A percentile compares a stretch with the other conserved stretches of the same genome.
Evolutionary conservation across 2,329 filamentous ascomycete species (phyloP).

Genomic region (Pseudocercospora vitis): DNA sequence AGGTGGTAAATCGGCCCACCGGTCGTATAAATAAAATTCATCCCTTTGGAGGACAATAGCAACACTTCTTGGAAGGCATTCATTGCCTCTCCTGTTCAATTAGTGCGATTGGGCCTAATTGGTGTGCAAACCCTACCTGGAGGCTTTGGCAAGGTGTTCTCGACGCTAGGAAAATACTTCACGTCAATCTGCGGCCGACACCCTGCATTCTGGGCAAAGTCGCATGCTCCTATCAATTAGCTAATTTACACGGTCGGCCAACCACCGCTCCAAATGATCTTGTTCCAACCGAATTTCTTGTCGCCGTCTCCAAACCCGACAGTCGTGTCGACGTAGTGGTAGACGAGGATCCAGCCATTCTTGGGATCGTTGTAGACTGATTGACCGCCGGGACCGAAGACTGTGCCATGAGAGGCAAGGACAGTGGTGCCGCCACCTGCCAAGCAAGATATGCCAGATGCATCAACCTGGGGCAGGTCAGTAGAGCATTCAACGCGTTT

Average conservation of each 20-base stretch:
- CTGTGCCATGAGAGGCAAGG: slow-evolving; percentile 58
- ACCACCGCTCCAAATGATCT: slow-evolving; percentile 50
- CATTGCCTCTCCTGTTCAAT: no score
- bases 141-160: no score
- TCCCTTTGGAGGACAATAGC: no score
- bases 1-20: no score
- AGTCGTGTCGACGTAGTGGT: slow-evolving; percentile 60
- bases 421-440: slow-evolving; percentile 61
- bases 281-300: slow-evolving; percentile 56
- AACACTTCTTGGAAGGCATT: no score
- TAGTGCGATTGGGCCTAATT: no score
- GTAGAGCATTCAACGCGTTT: background rate
- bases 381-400: slow-evolving; percentile 68
- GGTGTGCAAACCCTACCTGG: no score
- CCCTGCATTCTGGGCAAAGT: no score
- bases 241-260: slow-evolving; percentile 44
- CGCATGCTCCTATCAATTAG: no score
- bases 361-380: slow-evolving; percentile 55
- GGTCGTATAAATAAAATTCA: no score
- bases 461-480: slow-evolving; percentile 46
- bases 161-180: no score
- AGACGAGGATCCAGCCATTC: slow-evolving; percentile 59
- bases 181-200: no score
- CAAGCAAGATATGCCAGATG: slow-evolving; percentile 54
- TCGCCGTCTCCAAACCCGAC: slow-evolving; percentile 41